phyloP scores from a whole-genome alignment of 345 rosid species.

The Arabidopsis thaliana region DNA sequence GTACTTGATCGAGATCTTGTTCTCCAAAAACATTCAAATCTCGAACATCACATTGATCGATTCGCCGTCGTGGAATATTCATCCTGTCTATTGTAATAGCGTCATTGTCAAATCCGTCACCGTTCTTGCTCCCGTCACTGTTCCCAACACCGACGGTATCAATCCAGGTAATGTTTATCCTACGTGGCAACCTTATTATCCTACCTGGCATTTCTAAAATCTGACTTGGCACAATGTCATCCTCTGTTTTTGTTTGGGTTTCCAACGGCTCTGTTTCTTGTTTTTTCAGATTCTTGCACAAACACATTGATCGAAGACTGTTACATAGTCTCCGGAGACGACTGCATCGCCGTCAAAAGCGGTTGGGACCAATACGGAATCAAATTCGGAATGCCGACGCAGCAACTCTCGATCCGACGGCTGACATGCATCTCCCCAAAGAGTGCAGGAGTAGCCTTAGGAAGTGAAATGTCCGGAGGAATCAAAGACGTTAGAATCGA shows the following conservation, averaged over 20 bases:
- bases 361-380: constrained; percentile 83
- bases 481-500: constrained; percentile 67
- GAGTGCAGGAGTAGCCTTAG: constrained; percentile 79
- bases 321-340: constrained; percentile 75
- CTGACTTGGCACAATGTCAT: constrained; percentile 7
- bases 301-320: constrained; percentile 65
- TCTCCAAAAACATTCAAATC: constrained; percentile 60
- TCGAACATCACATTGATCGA: constrained; percentile 63
- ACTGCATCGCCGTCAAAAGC: constrained; percentile 79
- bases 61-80: constrained; percentile 80
- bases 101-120: constrained; percentile 62
- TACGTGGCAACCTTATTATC: neutral
- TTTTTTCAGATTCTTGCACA: constrained; percentile 74
- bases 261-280: constrained; percentile 17
- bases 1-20: constrained; percentile 70
- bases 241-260: neutral
- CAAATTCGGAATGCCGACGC: constrained; percentile 56
- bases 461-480: constrained; percentile 92
- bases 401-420: constrained; percentile 58
- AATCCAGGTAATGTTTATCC: constrained; percentile 59
- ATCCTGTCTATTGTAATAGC: constrained; percentile 68
- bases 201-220: neutral
- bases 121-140: constrained; percentile 65
- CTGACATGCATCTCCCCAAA: constrained; percentile 81
- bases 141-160: constrained; percentile 90